Base-by-base conservation (phyloP, 441 rosid genomes). In the Mallotus repandus region DNA sequence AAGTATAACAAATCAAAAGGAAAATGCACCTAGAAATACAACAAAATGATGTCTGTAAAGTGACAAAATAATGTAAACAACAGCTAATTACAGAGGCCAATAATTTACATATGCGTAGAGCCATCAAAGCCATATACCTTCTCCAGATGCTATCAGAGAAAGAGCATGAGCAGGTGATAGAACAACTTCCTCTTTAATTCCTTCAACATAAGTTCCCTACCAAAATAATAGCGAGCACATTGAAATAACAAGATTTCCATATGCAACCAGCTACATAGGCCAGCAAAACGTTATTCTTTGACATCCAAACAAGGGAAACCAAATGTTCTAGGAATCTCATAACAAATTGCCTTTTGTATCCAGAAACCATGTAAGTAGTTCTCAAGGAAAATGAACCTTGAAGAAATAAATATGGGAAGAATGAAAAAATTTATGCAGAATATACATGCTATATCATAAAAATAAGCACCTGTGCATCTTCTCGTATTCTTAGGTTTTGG, bases 81-180 rank as follows among this genome's bases (percentile, higher is more conserved):
- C 4, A 7, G 10, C 18, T 22, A 57, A 15, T 16, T 21, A 46
- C 29, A 21, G 56, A 48, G 16, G 19, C 5, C 57, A 25, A 22
- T 49, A 49, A 2, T 66, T 1, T 35, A 14, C 29, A 25, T n/a
- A 45, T 18, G 56, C 21, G 55, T 4, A 10, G 32, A 56, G 9
- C 32, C 29, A 10, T 54, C 45, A 45, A 67, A 32, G 25, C 15
- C 41, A 25, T 80, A 38, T 80, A 88, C 92, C 94, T 89, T 89
- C 92, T 65, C 94, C 94, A 62, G 90, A 67, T 66, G 94, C 94
- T 78, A 89, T 88, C 77, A 89, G 77, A 70, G 94, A 89, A 75
- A 88, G 86, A 61, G 89, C 94, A 76, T 89, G 94, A 71, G 90
- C 92, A 75, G 92, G 94, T 59, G 94, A 89, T 50, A 89, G 59